Evolutionary conservation across 306 rosid genomes (phyloP).

Genomic region (Pyrus betulifolia): DNA sequence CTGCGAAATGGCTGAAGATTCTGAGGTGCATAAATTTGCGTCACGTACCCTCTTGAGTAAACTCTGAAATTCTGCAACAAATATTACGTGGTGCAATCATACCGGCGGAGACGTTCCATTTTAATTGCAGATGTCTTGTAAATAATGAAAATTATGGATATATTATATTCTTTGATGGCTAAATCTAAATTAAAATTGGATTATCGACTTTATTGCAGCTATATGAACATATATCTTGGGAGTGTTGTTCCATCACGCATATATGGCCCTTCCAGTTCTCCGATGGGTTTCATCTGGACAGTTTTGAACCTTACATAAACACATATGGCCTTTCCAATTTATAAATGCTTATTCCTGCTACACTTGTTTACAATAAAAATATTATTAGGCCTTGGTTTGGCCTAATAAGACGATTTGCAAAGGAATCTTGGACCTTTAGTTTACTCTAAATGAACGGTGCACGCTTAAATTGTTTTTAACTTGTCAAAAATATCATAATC

Average conservation of each 20-base stretch:
- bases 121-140: neutral
- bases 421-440: too few species aligned
- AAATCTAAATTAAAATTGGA: slow-evolving; percentile 14
- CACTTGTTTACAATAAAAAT: neutral
- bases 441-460: too few species aligned
- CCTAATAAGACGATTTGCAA: too few species aligned
- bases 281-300: neutral
- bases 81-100: neutral
- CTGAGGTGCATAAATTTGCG: neutral
- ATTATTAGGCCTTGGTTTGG: too few species aligned
- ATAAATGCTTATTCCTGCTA: neutral
- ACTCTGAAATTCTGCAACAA: slow-evolving; percentile 6
- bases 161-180: slow-evolving; percentile 37
- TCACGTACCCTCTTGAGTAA: slow-evolving; percentile 7
- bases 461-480: too few species aligned
- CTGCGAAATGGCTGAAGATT: neutral
- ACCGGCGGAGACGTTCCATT: neutral
- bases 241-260: slow-evolving; percentile 18
- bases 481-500: too few species aligned
- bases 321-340: neutral
- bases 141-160: slow-evolving; percentile 29
- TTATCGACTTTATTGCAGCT: slow-evolving; percentile 14
- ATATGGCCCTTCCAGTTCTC: slow-evolving; percentile 8
- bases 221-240: neutral
- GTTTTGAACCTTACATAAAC: neutral